Evolutionary conservation across 2,329 filamentous ascomycete species (phyloP), one percentile per base, ranked within the genome.

Genomic region (Pseudopithomyces chartarum): DNA sequence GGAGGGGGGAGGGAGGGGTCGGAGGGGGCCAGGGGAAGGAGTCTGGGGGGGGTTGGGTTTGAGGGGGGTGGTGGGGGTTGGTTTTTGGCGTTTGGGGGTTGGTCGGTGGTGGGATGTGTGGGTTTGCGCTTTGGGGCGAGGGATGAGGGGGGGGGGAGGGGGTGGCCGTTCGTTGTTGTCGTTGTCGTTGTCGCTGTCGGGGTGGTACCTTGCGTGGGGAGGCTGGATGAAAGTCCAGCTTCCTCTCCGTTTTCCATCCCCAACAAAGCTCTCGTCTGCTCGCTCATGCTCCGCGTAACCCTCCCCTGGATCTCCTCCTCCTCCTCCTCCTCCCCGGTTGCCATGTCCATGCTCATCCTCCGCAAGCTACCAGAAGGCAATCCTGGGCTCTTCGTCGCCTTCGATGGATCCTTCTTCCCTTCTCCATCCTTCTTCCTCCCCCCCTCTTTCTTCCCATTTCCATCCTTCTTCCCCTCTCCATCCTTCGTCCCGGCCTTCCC

Each of bases 391-490:
- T 38, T 51, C 26, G 17, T 42, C 51, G 3, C 1, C 32, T 6
- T 17, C 46, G 5, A n/a, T n/a, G n/a, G n/a, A n/a, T n/a, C n/a
- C n/a, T n/a, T n/a, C n/a, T n/a, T n/a, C n/a, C n/a, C n/a, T n/a
- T n/a, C n/a, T n/a, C n/a, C n/a, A n/a, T 47, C n/a, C 17, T 7
- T n/a, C 26, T n/a, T 22, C 26, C n/a, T 15, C 19, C 7, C 5
- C 2, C 42, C 54, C 55, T 44, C 58, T 45, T 38, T 34, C 13
- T 61, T 15, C 8, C 47, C 48, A 10, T 50, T 62, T n/a, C 50
- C 47, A 19, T 5, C 36, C 12, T 12, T 17, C 29, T 20, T 19
- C 7, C 34, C 43, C n/a, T 46, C 43, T 2, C 20, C 15, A 34
- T 38, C 33, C 34, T 20, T 38, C 22, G 17, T 19, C 22, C 7